Conservation (phyloP, 2,329 filamentous ascomycete species). For the Nemania bipapillata region DNA sequence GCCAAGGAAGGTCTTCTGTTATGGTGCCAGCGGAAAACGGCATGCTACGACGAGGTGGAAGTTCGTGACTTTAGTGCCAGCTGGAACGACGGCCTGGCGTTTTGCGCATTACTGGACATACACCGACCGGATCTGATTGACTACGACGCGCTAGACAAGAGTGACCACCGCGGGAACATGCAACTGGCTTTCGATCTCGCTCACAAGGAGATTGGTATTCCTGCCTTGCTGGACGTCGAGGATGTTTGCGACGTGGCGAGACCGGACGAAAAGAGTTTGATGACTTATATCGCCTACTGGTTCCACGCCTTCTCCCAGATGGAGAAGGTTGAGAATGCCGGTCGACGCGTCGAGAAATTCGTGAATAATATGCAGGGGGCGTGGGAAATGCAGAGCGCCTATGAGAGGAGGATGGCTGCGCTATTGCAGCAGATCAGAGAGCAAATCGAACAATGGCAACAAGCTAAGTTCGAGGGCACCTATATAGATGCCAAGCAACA, state of each 20-base stretch:
- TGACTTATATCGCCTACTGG: conserved; percentile 99
- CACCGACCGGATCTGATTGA: conserved; percentile 97
- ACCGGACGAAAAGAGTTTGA: conserved; percentile 93
- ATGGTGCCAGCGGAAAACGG: conserved; percentile 98
- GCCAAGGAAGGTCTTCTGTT: conserved; percentile 94
- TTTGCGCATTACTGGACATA: conserved; percentile 95
- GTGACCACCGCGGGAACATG: conserved; percentile 95
- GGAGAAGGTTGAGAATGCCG: conserved; percentile 98
- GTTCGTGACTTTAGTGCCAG: conserved; percentile 93
- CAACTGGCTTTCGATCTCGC: conserved; percentile 97
- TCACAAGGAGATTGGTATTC: conserved; percentile 94
- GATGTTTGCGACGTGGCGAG: conserved; percentile 97
- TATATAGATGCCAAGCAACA: conserved; percentile 93
- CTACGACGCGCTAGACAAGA: conserved; percentile 93
- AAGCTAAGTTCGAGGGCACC: conserved; percentile 86
- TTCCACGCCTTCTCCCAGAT: conserved; percentile 99
- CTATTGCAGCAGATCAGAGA: conserved; percentile 78
- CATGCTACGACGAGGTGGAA: conserved; percentile 96
- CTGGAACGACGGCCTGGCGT: conserved; percentile 97
- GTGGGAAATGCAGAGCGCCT: conserved; percentile 99
- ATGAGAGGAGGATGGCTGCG: conserved; percentile 88
- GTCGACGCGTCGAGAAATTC: conserved; percentile 95
- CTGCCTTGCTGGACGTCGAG: conserved; percentile 93
- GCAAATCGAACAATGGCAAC: conserved; percentile 80
- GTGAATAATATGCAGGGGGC: conserved; percentile 98